Conservation (phyloP, 2,329 filamentous ascomycete species). For the Alternaria hordeiaustralica region DNA sequence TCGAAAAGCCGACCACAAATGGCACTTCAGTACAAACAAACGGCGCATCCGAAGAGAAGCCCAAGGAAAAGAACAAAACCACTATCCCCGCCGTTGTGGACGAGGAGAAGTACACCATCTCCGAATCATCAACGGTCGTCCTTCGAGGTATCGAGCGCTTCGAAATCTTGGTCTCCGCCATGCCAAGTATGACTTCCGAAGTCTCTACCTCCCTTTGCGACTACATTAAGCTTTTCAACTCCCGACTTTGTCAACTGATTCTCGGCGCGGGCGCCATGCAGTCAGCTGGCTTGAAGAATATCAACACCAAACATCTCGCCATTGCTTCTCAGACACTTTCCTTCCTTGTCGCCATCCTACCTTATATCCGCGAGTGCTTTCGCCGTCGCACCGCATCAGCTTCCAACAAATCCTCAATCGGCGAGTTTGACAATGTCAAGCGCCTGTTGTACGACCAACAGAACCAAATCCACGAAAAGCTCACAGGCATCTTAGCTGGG, state of each 20-base stretch:
- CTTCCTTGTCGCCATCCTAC: constrained; percentile 85
- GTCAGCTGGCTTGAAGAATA: constrained; percentile 90
- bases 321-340: constrained; percentile 87
- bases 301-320: constrained; percentile 87
- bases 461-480: constrained; percentile 86
- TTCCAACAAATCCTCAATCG: constrained; percentile 60
- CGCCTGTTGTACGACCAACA: constrained; percentile 88
- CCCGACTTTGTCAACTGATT: constrained; percentile 93
- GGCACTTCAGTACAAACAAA: constrained; percentile 35
- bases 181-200: constrained; percentile 88
- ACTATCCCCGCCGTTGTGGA: constrained; percentile 73
- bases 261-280: constrained; percentile 90
- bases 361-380: constrained; percentile 89
- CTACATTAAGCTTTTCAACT: constrained; percentile 93
- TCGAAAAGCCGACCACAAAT: constrained; percentile 30
- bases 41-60: constrained; percentile 38
- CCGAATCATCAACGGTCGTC: constrained; percentile 81
- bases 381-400: constrained; percentile 68
- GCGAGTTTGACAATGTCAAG: constrained; percentile 87
- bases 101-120: constrained; percentile 83
- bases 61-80: constrained; percentile 55
- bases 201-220: constrained; percentile 80
- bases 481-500: constrained; percentile 89
- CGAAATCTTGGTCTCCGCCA: constrained; percentile 79
- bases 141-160: constrained; percentile 83